Percentiles rank a stretch among this genome's conserved stretches.
phyloP scores from a whole-genome alignment of 2,329 filamentous ascomycete species.

The Phialophora tarda region DNA sequence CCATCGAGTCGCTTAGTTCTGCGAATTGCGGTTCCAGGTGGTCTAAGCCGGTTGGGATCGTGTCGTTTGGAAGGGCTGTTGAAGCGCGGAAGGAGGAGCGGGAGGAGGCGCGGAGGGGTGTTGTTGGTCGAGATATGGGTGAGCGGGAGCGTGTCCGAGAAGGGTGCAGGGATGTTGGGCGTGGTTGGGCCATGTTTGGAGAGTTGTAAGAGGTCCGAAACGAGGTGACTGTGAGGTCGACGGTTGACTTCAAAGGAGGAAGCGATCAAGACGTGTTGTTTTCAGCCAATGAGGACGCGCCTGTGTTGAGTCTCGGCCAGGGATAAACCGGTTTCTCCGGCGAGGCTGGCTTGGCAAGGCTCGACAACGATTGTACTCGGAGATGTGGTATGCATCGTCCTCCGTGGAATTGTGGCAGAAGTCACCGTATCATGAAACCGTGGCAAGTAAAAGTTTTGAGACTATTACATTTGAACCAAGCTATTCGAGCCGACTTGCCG shows the following conservation, averaged over 20 bases:
- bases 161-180: constrained; percentile 21
- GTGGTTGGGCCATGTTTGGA: constrained; percentile 24
- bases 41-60: constrained; percentile 62
- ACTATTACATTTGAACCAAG: constrained; percentile 24
- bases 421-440: neutral
- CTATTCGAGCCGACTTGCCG: constrained; percentile 13
- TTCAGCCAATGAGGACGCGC: constrained; percentile 10
- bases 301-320: too few species aligned
- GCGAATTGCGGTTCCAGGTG: constrained; percentile 87
- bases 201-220: neutral
- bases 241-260: neutral
- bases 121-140: constrained; percentile 78
- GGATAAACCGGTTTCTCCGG: constrained; percentile 6
- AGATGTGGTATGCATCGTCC: neutral
- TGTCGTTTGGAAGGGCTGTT: constrained; percentile 60
- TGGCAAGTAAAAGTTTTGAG: neutral
- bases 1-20: constrained; percentile 90
- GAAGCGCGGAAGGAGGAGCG: constrained; percentile 86
- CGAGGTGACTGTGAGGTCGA: neutral
- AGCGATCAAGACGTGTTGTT: constrained; percentile 7
- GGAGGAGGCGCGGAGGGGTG: constrained; percentile 86
- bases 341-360: constrained; percentile 17
- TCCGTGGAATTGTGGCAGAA: neutral
- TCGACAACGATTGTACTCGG: neutral
- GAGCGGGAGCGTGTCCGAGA: constrained; percentile 65